Conservation (phyloP, 1,139 yeast genomes). For the Lodderomyces theae region DNA sequence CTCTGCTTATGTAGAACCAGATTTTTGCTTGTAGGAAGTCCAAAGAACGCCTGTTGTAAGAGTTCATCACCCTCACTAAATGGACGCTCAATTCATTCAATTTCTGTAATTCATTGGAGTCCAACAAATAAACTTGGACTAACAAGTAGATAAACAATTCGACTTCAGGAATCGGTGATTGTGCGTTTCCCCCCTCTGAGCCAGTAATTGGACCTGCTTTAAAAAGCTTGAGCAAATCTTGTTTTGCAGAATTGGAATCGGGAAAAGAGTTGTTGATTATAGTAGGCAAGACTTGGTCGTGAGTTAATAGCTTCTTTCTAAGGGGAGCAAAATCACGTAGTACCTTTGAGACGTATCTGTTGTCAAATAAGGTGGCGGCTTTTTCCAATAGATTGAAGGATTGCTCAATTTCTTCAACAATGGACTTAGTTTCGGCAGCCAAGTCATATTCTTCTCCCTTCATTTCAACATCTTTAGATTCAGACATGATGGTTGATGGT, state of each 20-base stretch:
- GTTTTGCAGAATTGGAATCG: conserved; percentile 31
- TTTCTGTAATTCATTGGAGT: conserved; percentile 49
- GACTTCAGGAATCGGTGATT: conserved; percentile 56
- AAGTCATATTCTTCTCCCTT: conserved; percentile 20
- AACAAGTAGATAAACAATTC: conserved; percentile 79
- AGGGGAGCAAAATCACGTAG: conserved; percentile 78
- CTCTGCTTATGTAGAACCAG: conserved; percentile 88
- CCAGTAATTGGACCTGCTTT: conserved; percentile 17
- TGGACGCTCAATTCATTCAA: conserved; percentile 52
- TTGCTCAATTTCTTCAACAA: conserved; percentile 47
- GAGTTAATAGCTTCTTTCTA: conserved; percentile 58
- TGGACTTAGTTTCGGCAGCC: conserved; percentile 8
- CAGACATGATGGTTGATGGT: background rate
- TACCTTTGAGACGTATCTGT: conserved; percentile 82
- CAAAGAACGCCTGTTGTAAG: conserved; percentile 76
- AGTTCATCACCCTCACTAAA: conserved; percentile 55
- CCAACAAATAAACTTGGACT: conserved; percentile 73
- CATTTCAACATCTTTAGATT: conserved; percentile 27
- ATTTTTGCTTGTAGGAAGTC: conserved; percentile 87
- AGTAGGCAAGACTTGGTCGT: conserved; percentile 46
- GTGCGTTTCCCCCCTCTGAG: conserved; percentile 6
- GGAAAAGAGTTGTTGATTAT: conserved; percentile 53
- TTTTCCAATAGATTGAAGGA: conserved; percentile 58
- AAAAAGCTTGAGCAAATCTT: conserved; percentile 41
- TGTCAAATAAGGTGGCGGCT: conserved; percentile 77